Evolutionary conservation across 2,329 filamentous ascomycete genomes (phyloP), one percentile per base, ranked within the genome.

Genomic region (Hymenoscyphus fraxineus): DNA sequence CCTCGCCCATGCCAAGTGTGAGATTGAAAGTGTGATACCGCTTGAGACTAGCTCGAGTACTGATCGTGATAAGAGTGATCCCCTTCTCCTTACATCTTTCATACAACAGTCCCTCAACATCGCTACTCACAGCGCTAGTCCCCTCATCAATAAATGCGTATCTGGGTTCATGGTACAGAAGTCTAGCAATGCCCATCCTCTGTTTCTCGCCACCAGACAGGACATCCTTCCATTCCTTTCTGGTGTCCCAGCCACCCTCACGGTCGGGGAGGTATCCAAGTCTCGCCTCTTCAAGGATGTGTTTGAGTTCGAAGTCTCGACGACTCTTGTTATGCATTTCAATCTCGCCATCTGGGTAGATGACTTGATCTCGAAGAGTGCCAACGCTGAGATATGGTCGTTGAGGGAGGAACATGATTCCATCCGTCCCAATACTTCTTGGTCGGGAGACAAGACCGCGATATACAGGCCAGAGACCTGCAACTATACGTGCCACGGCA

Each of bases 211-310:
- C 95, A 47, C 95, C 95, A 69, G 90, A 94, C n/a, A 99, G 82
- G 4, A 99, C 92, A 71, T 98, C 94, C 79, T 98, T 97, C 95
- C 95, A 99, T 75, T 97, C 93, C 78, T 99, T 98, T 64, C 92
- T 86, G 4, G 92, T 95, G 74, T 99, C 92, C 93, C 93, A 98
- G 15, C 95, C 95, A 47, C 95, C 95, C 80, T 99, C 95, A 16
- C 95, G 88, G 59, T 93, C 88, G 1, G 92, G 91, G 0, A 99
- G 83, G 76, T 99, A 98, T 3, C 93, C 94, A 0, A 99, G 83
- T 64, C 87, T 87, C 0, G 93, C 93, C 60, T 91, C 90, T 64
- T 97, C 91, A 3, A 99, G 83, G 2, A 96, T 86, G 32, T 82
- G 82, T 74, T 89, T 86, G 22, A 99, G 83, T 69, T 96, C 91